Base-by-base conservation (phyloP, 2,329 filamentous ascomycete genomes). In the Cytospora paraplurivora region DNA sequence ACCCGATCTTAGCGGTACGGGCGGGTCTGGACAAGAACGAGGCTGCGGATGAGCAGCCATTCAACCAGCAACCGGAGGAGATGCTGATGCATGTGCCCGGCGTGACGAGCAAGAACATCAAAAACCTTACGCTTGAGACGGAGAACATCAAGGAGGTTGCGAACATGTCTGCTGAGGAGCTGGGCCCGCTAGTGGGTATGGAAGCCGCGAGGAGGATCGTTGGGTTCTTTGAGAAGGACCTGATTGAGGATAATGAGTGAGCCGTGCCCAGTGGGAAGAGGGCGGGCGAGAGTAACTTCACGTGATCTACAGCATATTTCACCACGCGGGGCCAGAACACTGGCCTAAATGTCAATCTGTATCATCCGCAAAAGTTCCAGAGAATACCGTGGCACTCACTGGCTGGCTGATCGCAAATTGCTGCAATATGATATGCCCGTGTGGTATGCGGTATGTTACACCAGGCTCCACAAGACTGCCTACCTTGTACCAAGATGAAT, bases 1-100 rank as follows among this genome's bases (percentile, higher is more conserved):
- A 99, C 74, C 95, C 95, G 1, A 83, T 96, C 41, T 87, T 87
- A 3, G 95, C 95, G 0, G 93, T 97, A 8, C 87, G 90, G 64
- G 85, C 93, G 2, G 95, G 95, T 0, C 79, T 99, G 0, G 88
- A 91, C 33, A 83, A 81, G 68, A 80, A 82, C 57, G 80, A 85
- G 73, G 82, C 78, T 71, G 85, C 82, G 2, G 88, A 88, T 64
- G 84, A 89, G 69, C 86, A 91, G 70, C 86, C 82, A 0, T 97
- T 96, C 72, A 96, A 93, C 70, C 85, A 89, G 66, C 88, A 92
- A 70, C 92, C 93, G 34, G 91, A 96, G 76, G 94, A 98, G 73
- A 96, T 98, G 91, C 77, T 99, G 67, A 81, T 89, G 34, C 85
- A 87, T 1, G 88, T 98, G 13, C 95, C 95, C 0, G 95, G 95